Conservation (phyloP, 495 filamentous ascomycete genomes). For the Lineolata rhizophorae region DNA sequence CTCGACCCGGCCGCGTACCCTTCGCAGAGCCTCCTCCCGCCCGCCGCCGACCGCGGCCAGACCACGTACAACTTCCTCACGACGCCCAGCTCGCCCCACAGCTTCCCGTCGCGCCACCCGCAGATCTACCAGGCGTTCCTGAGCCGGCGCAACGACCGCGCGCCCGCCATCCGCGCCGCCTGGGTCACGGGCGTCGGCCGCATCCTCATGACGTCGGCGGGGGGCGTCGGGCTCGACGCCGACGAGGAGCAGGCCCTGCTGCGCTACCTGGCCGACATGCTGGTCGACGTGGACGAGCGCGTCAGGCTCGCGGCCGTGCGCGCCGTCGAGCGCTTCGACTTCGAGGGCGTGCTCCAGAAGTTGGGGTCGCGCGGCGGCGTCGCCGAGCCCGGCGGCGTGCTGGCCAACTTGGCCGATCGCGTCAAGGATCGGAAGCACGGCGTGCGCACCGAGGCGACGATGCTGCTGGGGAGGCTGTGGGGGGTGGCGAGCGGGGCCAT, state of each 20-base stretch:
- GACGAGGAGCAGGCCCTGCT: slow-evolving; percentile 55
- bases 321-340: slow-evolving; percentile 52
- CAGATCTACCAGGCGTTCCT: slow-evolving; percentile 62
- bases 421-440: slow-evolving; percentile 66
- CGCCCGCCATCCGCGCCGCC: slow-evolving; percentile 49
- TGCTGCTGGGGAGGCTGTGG: slow-evolving; percentile 66
- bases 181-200: slow-evolving; percentile 73
- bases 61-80: slow-evolving; percentile 43
- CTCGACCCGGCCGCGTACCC: slow-evolving; percentile 70
- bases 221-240: slow-evolving; percentile 59
- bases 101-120: slow-evolving; percentile 62
- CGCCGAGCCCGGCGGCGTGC: slow-evolving; percentile 41
- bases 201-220: slow-evolving; percentile 64
- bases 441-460: slow-evolving; percentile 72
- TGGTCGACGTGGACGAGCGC: slow-evolving; percentile 73
- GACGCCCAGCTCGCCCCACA: slow-evolving; percentile 58
- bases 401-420: slow-evolving; percentile 65
- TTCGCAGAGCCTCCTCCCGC: slow-evolving; percentile 40
- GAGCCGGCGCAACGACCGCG: slow-evolving; percentile 67
- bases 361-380: slow-evolving; percentile 54
- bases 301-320: slow-evolving; percentile 75
- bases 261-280: slow-evolving; percentile 49
- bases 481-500: slow-evolving; percentile 77
- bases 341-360: slow-evolving; percentile 59
- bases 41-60: slow-evolving; percentile 18